A percentile compares a stretch with the other conserved stretches of the same genome.
These are phyloP conservation scores for Calocybe cyanea DNA, from an alignment of 768 basidiomycete genomes.

Conservation along the genomic window DNA sequence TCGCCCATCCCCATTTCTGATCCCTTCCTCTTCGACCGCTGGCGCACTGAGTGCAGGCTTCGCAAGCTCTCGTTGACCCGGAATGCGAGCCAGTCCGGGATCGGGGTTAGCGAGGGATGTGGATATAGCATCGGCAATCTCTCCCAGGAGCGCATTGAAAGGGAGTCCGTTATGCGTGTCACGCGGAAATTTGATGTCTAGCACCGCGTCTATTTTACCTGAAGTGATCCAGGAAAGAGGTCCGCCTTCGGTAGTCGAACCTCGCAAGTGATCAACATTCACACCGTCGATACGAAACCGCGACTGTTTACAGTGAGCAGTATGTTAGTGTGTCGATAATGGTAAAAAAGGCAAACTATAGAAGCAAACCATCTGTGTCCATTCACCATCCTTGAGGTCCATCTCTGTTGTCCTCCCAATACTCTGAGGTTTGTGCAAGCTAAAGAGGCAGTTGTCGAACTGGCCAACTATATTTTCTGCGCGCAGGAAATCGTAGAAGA, in stretches of 20 bases:
- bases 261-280: constrained; percentile 92
- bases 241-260: constrained; percentile 74
- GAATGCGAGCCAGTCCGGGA: constrained; percentile 53
- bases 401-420: constrained; percentile 87
- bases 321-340: background rate
- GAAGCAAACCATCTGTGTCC: constrained; percentile 80
- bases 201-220: constrained; percentile 93
- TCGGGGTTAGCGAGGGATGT: constrained; percentile 47
- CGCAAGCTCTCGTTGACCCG: constrained; percentile 82
- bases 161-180: constrained; percentile 65
- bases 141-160: constrained; percentile 80
- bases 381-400: constrained; percentile 78
- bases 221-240: constrained; percentile 98
- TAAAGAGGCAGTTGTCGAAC: constrained; percentile 96
- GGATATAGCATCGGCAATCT: constrained; percentile 87
- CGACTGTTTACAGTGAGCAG: constrained; percentile 45
- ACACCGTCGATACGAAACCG: constrained; percentile 96
- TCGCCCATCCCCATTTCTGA: constrained; percentile 33
- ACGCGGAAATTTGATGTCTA: constrained; percentile 96
- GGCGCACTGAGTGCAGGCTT: constrained; percentile 84
- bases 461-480: constrained; percentile 97
- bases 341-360: background rate
- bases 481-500: constrained; percentile 92
- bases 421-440: constrained; percentile 93
- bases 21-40: constrained; percentile 33